Base-by-base conservation (phyloP, 2,329 filamentous ascomycete genomes). In the Aureobasidium sp. region DNA sequence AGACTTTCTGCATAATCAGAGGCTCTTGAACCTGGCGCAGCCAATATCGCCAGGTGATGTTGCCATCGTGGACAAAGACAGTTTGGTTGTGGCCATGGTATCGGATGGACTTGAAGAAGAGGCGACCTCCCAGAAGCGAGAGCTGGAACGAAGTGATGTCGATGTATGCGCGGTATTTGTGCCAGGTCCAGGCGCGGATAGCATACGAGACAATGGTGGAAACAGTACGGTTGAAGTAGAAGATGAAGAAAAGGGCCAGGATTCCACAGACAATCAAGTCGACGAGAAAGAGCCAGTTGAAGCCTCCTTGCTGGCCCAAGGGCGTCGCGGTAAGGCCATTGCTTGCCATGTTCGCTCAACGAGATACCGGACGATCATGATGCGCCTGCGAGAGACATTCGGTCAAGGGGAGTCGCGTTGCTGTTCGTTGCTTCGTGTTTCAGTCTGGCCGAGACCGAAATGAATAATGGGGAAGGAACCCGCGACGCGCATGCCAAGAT, bases 41-140 rank as follows among this genome's bases (percentile, higher is more conserved):
- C 94, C 94, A 99, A 74, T 97, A 99, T 65, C 88, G 83, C 94
- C 94, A 99, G 45, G 94, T 97, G 66, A 99, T 85, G 72, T 94
- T 89, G 13, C 94, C 94, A 72, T 92, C 89, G 68, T 97, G 92
- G 10, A 99, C 81, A 51, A 95, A 78, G 58, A 97, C 91, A 0
- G 93, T 96, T 76, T 97, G 91, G 73, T 99, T 99, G 70, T 93
- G 87, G 44, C 90, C 94, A 74, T 99, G 92, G 72, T 99, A 99
- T 66, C 90, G 87, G 58, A 99, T 79, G 50, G 90, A 91, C 65
- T 93, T 96, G 79, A 99, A 97, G 79, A 99, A 99, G 66, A 99
- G 81, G 70, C 94, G 85, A 1, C 94, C 94, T 49, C 88, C 94
- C 3, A 99, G 83, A 9, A 97, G 78, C 6, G 94, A 99, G 68